phyloP scores from a whole-genome alignment of 1,284 basidiomycete species.

The Uromyces viciae-fabae region DNA sequence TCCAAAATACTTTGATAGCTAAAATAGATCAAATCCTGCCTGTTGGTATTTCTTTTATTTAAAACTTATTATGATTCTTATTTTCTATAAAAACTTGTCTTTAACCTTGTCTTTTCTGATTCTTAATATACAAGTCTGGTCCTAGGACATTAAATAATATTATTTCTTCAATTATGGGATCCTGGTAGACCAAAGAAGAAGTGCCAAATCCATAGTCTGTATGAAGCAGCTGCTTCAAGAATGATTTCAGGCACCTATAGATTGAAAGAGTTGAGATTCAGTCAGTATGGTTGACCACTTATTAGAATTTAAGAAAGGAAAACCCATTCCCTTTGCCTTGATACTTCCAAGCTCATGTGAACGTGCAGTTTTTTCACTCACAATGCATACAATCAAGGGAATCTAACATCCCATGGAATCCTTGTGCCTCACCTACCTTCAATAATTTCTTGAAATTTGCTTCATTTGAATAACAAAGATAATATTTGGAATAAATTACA shows the following conservation, averaged over 20 bases:
- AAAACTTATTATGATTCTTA: too few relatives aligned
- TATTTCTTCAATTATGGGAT: background rate
- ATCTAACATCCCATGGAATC: background rate
- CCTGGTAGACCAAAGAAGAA: background rate
- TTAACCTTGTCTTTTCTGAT: too few relatives aligned
- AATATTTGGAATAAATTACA: background rate
- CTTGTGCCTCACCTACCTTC: background rate
- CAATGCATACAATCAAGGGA: slow-evolving; percentile 1
- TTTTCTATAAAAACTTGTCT: too few relatives aligned
- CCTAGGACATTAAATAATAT: too few relatives aligned
- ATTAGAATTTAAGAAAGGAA: background rate
- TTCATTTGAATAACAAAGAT: background rate
- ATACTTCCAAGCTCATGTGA: background rate
- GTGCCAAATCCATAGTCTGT: slow-evolving; percentile 2
- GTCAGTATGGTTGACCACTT: background rate
- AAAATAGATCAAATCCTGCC: too few relatives aligned
- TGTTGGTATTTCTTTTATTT: too few relatives aligned
- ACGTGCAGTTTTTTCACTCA: background rate
- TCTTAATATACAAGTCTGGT: too few relatives aligned
- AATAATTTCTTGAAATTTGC: background rate
- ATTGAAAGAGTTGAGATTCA: background rate
- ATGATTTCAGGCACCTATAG: background rate
- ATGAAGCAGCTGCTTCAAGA: background rate
- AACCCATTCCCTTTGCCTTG: background rate
- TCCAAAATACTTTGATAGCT: too few relatives aligned